Base-by-base conservation (phyloP, 1,139 yeast species). In the Lodderomyces theae region DNA sequence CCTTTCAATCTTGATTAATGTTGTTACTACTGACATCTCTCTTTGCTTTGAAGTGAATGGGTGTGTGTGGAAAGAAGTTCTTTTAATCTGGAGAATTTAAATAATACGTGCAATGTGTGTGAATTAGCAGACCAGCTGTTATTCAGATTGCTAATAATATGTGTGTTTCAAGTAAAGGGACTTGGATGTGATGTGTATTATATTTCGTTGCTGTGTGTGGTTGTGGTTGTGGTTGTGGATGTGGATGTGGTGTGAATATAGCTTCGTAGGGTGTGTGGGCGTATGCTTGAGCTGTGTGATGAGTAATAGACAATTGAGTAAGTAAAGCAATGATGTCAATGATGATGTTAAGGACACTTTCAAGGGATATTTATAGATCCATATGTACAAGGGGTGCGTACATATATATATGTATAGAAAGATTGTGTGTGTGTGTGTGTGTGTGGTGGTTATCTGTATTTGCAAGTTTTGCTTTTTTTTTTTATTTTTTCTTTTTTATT, bases 1-100 rank as follows among this genome's bases (percentile, higher is more conserved):
- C 12, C 15, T 28, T 16, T 28, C 31, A 28, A 28, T 28, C 31
- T 28, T 28, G 31, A 28, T 9, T 28, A 28, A 28, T 28, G 31
- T 28, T 17, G 31, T 28, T 28, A 28, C 13, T 4, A 28, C 31
- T 28, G 31, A 28, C 31, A 28, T 28, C 12, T 5, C 15, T 7
- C 4, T 5, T n/a, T 13, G 15, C 5, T 15, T 10, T 10, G 8
- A 11, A 8, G 28, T 24, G 12, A 9, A 24, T 24, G 26, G 6
- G 30, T 26, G 9, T 13, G 17, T 28, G 6, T 28, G n/a, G n/a
- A n/a, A n/a, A n/a, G n/a, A n/a, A n/a, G n/a, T n/a, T n/a, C n/a
- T n/a, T n/a, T n/a, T n/a, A n/a, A n/a, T n/a, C n/a, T n/a, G n/a
- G n/a, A n/a, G n/a, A n/a, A n/a, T n/a, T n/a, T n/a, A n/a, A n/a